Percentiles rank a stretch among this genome's conserved stretches.
Conservation (phyloP, 2,329 filamentous ascomycete species). For the Knufia fluminis region DNA sequence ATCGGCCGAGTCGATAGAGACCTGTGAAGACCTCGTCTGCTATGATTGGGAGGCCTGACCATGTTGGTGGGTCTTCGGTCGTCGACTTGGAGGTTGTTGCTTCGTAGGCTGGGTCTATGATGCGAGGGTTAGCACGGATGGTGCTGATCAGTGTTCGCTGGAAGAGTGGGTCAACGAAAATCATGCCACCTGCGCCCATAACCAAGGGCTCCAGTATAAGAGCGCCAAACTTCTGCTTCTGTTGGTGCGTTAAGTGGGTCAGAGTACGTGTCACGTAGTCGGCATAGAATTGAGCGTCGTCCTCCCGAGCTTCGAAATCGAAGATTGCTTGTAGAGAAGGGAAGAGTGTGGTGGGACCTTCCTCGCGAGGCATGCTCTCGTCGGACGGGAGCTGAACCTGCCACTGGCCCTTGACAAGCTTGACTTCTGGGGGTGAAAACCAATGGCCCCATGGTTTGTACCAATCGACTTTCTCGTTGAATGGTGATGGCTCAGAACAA, state of each 20-base stretch:
- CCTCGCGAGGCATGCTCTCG: constrained; percentile 30
- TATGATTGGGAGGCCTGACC: constrained; percentile 68
- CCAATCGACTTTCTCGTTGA: constrained; percentile 79
- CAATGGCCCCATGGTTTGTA: constrained; percentile 69
- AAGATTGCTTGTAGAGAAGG: constrained; percentile 50
- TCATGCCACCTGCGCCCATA: constrained; percentile 75
- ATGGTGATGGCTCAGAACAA: constrained; percentile 65
- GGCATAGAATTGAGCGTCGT: constrained; percentile 46
- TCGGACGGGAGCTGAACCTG: constrained; percentile 47
- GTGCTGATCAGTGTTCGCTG: constrained; percentile 61
- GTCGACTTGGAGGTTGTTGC: constrained; percentile 16
- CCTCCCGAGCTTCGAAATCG: constrained; percentile 44
- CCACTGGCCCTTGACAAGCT: constrained; percentile 60
- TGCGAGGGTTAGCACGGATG: constrained; percentile 49
- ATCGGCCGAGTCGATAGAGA: constrained; percentile 68
- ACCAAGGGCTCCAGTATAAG: constrained; percentile 73
- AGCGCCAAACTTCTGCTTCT: constrained; percentile 63
- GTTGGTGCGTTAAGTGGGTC: constrained; percentile 40
- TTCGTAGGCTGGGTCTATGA: constrained; percentile 38
- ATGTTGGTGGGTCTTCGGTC: constrained; percentile 30
- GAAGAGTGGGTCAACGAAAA: constrained; percentile 75
- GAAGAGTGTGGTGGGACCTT: constrained; percentile 32
- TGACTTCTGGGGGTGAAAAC: constrained; percentile 69
- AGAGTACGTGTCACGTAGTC: constrained; percentile 50
- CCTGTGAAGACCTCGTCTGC: constrained; percentile 87